phyloP scores from a whole-genome alignment of 106 monocot species.

The Vanilla planifolia region DNA sequence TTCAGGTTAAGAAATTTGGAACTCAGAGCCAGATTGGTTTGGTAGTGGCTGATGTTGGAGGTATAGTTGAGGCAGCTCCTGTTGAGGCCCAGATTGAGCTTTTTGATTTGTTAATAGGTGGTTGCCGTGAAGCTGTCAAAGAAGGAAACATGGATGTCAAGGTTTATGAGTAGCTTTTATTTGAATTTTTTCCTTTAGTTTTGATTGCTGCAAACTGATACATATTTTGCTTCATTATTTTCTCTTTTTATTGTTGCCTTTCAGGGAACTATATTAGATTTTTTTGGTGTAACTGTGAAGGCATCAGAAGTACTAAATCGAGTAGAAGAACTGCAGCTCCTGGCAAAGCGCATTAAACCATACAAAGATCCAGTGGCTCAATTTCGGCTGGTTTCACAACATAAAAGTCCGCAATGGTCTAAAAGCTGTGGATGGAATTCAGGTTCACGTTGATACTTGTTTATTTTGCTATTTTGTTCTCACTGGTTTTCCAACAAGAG shows the following conservation, averaged over 20 bases:
- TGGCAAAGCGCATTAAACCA: constrained; percentile 82
- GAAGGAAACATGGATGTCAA: constrained; percentile 69
- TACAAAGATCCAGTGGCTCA: constrained; percentile 87
- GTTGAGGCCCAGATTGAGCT: constrained; percentile 68
- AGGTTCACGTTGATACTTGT: constrained; percentile 32
- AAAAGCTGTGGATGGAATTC: constrained; percentile 97
- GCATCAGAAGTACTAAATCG: constrained; percentile 83
- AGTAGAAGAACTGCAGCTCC: constrained; percentile 77
- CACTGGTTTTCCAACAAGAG: background rate
- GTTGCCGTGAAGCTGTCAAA: constrained; percentile 75
- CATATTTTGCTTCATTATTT: background rate
- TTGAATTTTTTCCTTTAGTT: background rate
- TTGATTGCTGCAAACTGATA: background rate
- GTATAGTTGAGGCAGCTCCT: constrained; percentile 57
- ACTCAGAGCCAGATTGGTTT: constrained; percentile 56
- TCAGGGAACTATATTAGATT: constrained; percentile 87
- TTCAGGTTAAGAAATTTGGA: constrained; percentile 92
- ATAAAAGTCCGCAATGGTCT: constrained; percentile 98
- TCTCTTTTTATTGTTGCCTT: background rate
- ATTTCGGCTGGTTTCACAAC: constrained; percentile 67
- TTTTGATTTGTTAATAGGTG: constrained; percentile 73
- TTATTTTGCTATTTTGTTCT: background rate
- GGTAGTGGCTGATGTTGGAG: constrained; percentile 88
- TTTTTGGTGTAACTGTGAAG: constrained; percentile 94
- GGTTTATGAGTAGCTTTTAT: constrained; percentile 25